Evolutionary conservation across 495 filamentous ascomycete genomes (phyloP).

Genomic region (Aspergillus saccharolyticus): DNA sequence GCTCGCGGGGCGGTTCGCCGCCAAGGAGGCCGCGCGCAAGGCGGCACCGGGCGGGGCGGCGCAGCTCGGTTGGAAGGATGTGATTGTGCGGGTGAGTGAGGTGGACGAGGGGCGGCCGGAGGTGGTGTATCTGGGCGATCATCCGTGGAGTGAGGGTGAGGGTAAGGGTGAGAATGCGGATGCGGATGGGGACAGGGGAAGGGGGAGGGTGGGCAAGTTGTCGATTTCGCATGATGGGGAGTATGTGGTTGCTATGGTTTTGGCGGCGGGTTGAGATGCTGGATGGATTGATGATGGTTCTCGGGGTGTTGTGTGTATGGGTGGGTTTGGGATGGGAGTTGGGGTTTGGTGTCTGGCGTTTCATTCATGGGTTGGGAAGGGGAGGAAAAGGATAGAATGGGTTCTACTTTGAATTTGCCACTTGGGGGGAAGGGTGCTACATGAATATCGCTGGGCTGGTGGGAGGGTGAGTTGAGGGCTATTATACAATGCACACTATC

Average conservation of each 20-base stretch:
- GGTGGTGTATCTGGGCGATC: conserved; percentile 39
- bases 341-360: too few relatives aligned
- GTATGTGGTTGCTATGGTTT: conserved; percentile 52
- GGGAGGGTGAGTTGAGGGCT: too few relatives aligned
- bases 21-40: conserved; percentile 46
- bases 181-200: conserved; percentile 8
- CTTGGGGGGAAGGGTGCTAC: too few relatives aligned
- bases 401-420: too few relatives aligned
- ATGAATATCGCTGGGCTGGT: too few relatives aligned
- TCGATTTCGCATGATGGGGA: conserved; percentile 59
- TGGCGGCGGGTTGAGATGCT: conserved; percentile 35
- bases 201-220: conserved; percentile 32
- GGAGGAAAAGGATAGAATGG: too few relatives aligned
- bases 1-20: conserved; percentile 46
- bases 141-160: not conserved
- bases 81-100: conserved; percentile 32
- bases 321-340: not conserved
- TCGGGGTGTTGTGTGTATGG: not conserved
- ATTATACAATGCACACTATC: too few relatives aligned
- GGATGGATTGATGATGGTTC: too few relatives aligned
- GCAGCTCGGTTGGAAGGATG: conserved; percentile 36
- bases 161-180: not conserved
- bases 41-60: conserved; percentile 40
- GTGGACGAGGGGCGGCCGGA: conserved; percentile 29
- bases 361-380: too few relatives aligned